phyloP scores from a whole-genome alignment of 2,329 filamentous ascomycete species.

The Acarospora socialis region DNA sequence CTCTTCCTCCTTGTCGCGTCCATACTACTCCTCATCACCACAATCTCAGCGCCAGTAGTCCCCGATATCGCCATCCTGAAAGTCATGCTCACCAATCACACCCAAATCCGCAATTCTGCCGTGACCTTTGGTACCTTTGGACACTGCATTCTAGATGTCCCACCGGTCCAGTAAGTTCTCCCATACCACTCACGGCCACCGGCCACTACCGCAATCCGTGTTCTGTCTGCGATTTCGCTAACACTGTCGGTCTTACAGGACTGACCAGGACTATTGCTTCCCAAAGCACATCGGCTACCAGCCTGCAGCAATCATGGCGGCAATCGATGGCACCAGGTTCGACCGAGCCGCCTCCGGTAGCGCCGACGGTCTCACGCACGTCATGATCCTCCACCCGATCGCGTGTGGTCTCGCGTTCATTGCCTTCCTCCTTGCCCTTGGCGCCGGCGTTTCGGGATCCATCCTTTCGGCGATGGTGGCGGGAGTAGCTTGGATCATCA shows the following conservation, averaged over 20 bases:
- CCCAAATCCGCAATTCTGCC: constrained; percentile 20
- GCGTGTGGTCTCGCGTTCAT: constrained; percentile 44
- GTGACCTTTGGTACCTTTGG: constrained; percentile 48
- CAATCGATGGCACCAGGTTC: constrained; percentile 27
- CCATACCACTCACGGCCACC: neutral
- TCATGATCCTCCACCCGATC: constrained; percentile 50
- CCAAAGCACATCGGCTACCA: constrained; percentile 40
- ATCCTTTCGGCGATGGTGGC: constrained; percentile 38
- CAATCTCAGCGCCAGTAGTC: constrained; percentile 45
- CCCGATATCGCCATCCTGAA: constrained; percentile 40
- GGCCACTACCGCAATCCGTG: constrained; percentile 3
- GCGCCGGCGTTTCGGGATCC: constrained; percentile 38
- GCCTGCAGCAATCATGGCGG: constrained; percentile 32
- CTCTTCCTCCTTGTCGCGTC: constrained; percentile 42
- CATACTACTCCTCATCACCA: constrained; percentile 43
- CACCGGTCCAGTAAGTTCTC: constrained; percentile 16
- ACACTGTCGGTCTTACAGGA: too few species aligned
- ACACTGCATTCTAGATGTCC: constrained; percentile 33
- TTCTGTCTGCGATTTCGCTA: too few species aligned
- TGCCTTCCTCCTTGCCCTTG: constrained; percentile 42
- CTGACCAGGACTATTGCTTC: constrained; percentile 35
- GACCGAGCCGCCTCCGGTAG: constrained; percentile 31
- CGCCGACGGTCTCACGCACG: constrained; percentile 37
- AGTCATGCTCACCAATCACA: constrained; percentile 32
- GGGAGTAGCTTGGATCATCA: constrained; percentile 35